Percentiles rank a stretch among this genome's conserved stretches.
Evolutionary conservation across 768 basidiomycete genomes (phyloP).

Genomic region (Pleurotus citrinopileatus): DNA sequence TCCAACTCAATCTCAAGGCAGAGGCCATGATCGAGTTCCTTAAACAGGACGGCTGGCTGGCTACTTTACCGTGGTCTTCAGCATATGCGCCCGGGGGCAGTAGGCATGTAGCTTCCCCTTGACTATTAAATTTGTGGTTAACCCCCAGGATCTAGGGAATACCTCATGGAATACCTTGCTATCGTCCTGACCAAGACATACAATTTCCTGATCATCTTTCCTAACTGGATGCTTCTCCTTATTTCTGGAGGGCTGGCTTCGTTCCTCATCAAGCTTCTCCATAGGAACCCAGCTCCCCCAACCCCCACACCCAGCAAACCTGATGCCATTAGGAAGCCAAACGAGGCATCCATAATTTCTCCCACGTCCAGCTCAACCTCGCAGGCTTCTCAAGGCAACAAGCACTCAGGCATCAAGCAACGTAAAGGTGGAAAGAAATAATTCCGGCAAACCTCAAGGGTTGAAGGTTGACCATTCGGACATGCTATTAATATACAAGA

Average conservation of each 20-base stretch:
- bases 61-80: conserved; percentile 66
- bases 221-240: conserved; percentile 72
- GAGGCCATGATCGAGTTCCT: conserved; percentile 68
- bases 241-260: conserved; percentile 65
- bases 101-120: conserved; percentile 38
- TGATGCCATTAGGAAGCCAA: neutral
- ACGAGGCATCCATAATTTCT: neutral
- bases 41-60: conserved; percentile 57
- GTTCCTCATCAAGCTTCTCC: conserved; percentile 64
- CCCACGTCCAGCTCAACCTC: conserved; percentile 8
- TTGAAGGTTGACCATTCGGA: neutral
- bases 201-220: conserved; percentile 48
- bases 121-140: neutral
- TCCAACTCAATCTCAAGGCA: conserved; percentile 55
- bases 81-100: conserved; percentile 74
- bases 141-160: conserved; percentile 48
- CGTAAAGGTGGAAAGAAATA: conserved; percentile 15
- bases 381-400: conserved; percentile 1
- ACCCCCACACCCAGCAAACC: neutral
- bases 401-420: conserved; percentile 11
- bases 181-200: conserved; percentile 48
- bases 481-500: conserved; percentile 11
- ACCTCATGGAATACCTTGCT: conserved; percentile 59
- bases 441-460: conserved; percentile 4
- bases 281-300: conserved; percentile 27